Percentiles rank a stretch among this genome's conserved stretches.
Conservation (phyloP, 2,329 filamentous ascomycete genomes). For the Pseudodiploospora longispora region DNA sequence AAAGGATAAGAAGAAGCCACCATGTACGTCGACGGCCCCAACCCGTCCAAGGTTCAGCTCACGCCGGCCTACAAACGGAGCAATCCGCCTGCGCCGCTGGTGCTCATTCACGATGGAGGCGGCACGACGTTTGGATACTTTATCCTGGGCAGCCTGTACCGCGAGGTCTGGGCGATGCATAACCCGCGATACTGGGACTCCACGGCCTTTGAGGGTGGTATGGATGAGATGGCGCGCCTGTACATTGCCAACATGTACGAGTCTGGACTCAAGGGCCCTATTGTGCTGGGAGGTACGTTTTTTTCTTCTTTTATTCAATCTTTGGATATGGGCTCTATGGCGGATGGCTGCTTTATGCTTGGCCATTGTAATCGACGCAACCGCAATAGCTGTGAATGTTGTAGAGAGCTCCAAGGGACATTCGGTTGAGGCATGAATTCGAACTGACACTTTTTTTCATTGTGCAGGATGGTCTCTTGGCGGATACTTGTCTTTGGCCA, state of each 20-base stretch:
- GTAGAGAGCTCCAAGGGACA: background rate
- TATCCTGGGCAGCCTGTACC: conserved; percentile 17
- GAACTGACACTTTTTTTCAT: background rate
- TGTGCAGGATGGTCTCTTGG: conserved; percentile 22
- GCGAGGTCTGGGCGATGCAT: conserved; percentile 24
- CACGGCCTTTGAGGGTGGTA: conserved; percentile 17
- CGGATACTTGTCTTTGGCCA: conserved; percentile 18
- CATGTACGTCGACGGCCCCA: conserved; percentile 17
- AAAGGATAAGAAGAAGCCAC: background rate
- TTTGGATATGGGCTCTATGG: background rate
- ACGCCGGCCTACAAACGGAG: conserved; percentile 11
- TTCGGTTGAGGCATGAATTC: too few species aligned
- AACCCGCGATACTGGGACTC: conserved; percentile 19
- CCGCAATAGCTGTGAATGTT: background rate
- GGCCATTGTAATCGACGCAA: background rate
- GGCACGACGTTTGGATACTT: conserved; percentile 24
- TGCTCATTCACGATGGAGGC: conserved; percentile 23
- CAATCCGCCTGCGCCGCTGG: conserved; percentile 15
- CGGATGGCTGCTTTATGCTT: too few species aligned
- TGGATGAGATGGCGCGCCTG: conserved; percentile 21
- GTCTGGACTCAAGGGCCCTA: conserved; percentile 16
- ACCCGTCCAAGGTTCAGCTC: conserved; percentile 16
- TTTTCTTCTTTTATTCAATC: background rate
- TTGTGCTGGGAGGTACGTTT: conserved; percentile 20
- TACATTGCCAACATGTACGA: conserved; percentile 17